Evolutionary conservation across 768 basidiomycete species (phyloP), one percentile per base, ranked within the genome.

Genomic region (Auriscalpium orientale): DNA sequence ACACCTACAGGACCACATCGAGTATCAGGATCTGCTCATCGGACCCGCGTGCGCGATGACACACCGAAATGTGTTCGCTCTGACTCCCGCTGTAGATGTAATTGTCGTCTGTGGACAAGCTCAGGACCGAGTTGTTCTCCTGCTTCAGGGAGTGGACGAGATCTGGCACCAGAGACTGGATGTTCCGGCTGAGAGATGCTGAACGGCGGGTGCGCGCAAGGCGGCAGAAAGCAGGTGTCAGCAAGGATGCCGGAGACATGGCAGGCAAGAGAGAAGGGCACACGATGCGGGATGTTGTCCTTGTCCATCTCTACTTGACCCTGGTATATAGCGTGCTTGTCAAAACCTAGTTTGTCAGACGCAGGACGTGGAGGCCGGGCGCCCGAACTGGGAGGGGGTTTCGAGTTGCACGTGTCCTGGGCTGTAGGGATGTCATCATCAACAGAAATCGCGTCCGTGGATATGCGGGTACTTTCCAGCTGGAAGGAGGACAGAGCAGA

Each of bases 1-100:
- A 95, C 45, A 95, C 93, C 93, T 97, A 61, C 5, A 47, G 4
- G 11, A 16, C 28, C 46, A 10, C 18, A 20, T 49, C n/a, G 33
- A n/a, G 12, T 8, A 9, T n/a, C 28, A 54, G 47, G 52, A 49
- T 20, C 15, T 43, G 53, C 28, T 2, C 16, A 10, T 36, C 10
- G 4, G 1, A 28, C 1, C 28, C 11, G 43, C 13, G 38, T 49
- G 21, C 10, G 40, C 43, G 40, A 48, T 51, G 20, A 34, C 33
- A 3, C 33, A 62, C 61, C 4, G 61, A 62, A 11, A 62, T 61
- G 43, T 55, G 44, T 18, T 53, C 49, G 54, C 49, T 51, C 54
- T 62, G 61, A n/a, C 61, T 62, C 18, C 61, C 61, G n/a, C 56
- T 57, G 56, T 60, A 62, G 53, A 62, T 58, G 22, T 57, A 49